Conservation (phyloP, 2,329 filamentous ascomycete species). For the Nemania serpens region DNA sequence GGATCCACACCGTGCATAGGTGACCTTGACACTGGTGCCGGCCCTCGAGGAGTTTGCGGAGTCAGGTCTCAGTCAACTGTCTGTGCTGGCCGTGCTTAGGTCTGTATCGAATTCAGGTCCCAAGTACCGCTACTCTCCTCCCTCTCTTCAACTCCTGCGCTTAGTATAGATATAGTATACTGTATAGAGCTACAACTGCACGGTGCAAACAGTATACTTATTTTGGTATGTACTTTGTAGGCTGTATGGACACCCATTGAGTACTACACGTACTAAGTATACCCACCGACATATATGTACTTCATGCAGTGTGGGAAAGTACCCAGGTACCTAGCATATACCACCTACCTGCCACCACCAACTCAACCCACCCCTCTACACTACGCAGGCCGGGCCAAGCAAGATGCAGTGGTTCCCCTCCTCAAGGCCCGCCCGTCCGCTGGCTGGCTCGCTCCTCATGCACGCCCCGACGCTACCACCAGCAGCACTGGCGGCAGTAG, state of each 20-base stretch:
- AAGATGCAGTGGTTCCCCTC: constrained; percentile 25
- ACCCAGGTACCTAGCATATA: not conserved
- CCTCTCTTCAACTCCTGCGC: not conserved
- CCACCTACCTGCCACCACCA: constrained; percentile 10
- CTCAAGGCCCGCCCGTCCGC: constrained; percentile 25
- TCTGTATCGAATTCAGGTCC: constrained; percentile 1
- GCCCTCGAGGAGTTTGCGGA: constrained; percentile 14
- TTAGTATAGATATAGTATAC: not conserved
- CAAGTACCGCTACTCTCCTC: not conserved
- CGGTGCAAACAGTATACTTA: not conserved
- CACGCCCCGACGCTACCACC: constrained; percentile 22
- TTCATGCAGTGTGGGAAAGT: too few relatives aligned
- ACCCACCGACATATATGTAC: too few relatives aligned
- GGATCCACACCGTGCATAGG: constrained; percentile 14
- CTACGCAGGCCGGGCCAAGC: constrained; percentile 15
- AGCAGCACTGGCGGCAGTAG: constrained; percentile 7
- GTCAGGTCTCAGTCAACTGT: constrained; percentile 1
- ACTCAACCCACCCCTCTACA: constrained; percentile 21
- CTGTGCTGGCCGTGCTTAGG: not conserved
- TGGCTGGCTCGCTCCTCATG: constrained; percentile 30
- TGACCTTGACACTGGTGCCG: constrained; percentile 2
- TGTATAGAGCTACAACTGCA: not conserved
- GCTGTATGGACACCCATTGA: too few relatives aligned
- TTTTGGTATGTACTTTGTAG: too few relatives aligned
- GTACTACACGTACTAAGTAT: too few relatives aligned